phyloP scores from a whole-genome alignment of 495 filamentous ascomycete species.

The Xylaria scruposa region DNA sequence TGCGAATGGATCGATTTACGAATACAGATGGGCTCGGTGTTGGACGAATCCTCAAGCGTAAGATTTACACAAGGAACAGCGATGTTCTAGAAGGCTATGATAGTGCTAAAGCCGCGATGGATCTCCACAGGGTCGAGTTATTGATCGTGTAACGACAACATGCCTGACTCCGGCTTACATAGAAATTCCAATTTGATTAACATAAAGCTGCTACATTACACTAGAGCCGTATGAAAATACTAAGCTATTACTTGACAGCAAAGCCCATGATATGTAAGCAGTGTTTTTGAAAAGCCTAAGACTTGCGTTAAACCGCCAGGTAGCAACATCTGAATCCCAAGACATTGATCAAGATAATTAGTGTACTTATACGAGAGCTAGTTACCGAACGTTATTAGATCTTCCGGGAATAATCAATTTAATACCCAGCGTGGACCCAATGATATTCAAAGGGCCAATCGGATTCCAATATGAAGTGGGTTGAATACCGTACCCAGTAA shows the following conservation, averaged over 20 bases:
- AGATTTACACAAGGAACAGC: neutral
- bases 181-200: neutral
- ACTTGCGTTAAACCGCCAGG: neutral
- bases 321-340: neutral
- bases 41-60: neutral
- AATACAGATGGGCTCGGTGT: neutral
- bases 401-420: neutral
- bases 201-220: neutral
- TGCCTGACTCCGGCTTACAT: neutral
- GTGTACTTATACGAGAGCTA: neutral
- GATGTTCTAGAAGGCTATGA: neutral
- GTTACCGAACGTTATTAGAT: neutral
- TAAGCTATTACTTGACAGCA: neutral
- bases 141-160: no score
- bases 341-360: neutral
- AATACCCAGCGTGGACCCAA: neutral
- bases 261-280: neutral
- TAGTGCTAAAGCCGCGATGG: neutral
- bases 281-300: neutral
- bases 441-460: neutral
- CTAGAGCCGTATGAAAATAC: neutral
- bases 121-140: constrained; percentile 1
- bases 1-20: constrained; percentile 17
- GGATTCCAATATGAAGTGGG: neutral
- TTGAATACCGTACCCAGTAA: neutral